phyloP scores from a whole-genome alignment of 2,329 filamentous ascomycete genomes.

The Ophiostoma australiae region DNA sequence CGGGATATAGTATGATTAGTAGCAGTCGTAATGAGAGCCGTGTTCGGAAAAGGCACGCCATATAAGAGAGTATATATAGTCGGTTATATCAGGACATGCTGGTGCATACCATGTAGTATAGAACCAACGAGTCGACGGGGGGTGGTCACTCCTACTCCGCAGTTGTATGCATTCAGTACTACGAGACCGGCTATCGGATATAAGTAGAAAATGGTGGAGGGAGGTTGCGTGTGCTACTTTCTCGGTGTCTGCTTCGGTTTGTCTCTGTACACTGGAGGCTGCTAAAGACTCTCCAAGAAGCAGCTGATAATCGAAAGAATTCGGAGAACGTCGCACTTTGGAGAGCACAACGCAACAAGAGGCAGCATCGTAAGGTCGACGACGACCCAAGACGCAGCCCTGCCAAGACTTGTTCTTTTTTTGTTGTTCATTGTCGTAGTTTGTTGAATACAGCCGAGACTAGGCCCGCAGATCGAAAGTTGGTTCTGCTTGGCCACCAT shows the following conservation, averaged over 20 bases:
- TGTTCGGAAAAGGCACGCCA: neutral
- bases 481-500: neutral
- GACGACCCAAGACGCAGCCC: neutral
- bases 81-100: neutral
- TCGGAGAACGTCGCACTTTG: neutral
- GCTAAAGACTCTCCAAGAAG: neutral
- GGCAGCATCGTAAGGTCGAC: neutral
- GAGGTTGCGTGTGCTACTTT: too few relatives aligned
- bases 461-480: neutral
- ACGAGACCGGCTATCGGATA: neutral
- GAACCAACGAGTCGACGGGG: neutral
- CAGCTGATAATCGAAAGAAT: neutral
- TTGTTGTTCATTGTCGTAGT: neutral
- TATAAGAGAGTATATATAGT: conserved; percentile 1
- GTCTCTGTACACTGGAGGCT: neutral
- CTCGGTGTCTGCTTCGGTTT: too few relatives aligned
- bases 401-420: neutral
- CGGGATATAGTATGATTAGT: neutral
- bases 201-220: too few relatives aligned
- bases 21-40: neutral
- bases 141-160: neutral
- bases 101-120: neutral
- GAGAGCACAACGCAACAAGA: neutral
- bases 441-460: neutral
- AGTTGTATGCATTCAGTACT: neutral